Base-by-base conservation (phyloP, 2,329 filamentous ascomycete species). In the Teratosphaeria epicoccoides region DNA sequence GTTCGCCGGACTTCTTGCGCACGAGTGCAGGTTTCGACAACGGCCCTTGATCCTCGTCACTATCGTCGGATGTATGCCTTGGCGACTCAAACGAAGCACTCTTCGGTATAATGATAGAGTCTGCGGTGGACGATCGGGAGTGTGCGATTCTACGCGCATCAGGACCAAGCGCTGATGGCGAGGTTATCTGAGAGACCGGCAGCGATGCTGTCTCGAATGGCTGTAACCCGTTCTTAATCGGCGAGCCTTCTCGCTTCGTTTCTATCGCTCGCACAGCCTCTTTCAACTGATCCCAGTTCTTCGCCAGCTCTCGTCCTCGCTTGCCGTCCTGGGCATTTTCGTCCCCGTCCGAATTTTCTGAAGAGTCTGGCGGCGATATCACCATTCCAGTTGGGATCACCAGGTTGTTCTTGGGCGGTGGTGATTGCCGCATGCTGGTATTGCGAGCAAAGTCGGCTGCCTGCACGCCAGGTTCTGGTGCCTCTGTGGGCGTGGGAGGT, bases 1-100 rank as follows among this genome's bases (percentile, higher is more conserved):
- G 78, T 71, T 98, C 93, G 28, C 93, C 93, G 37, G 93, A 97
- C 77, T 98, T 98, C 75, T 98, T 98, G 63, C 93, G 84, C 10
- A 98, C 83, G 82, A 97, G 94, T 50, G 83, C 83, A n/a, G 90
- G 89, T 71, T 93, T 94, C 25, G 51, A 58, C 26, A 58, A 52
- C 17, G 56, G 55, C 26, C 57, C 56, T 11, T 65, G 61, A 22
- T 73, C 84, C 70, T 80, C 64, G 54, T 80, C 76, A 59, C 75
- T 76, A 45, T 77, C 78, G 33, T 70, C 68, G 29, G 71, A 70
- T 43, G 71, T 73, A 50, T 69, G 69, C 48, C 68, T 65, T 50
- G 70, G 63, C 14, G 70, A 70, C 60, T 76, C 57, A 64, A 74
- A 62, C 11, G 57, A 59, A 60, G 75, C 61, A 55, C 63, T 69